Evolutionary conservation across 116 monocot species (phyloP).

Genomic region (Phalaenopsis hybrid): DNA sequence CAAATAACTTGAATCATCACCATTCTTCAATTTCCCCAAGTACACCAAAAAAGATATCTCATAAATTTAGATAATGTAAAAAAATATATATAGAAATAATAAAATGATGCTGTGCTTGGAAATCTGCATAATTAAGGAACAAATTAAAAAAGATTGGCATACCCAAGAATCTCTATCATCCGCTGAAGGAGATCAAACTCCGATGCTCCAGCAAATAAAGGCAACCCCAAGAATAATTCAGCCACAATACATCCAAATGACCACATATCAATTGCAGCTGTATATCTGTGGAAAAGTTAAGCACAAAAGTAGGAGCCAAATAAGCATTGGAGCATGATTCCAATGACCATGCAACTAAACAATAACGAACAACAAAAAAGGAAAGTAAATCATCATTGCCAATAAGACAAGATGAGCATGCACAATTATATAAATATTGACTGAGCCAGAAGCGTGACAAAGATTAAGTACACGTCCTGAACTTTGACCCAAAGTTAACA

Average conservation of each 20-base stretch:
- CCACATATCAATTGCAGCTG: constrained; percentile 98
- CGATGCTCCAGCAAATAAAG: constrained; percentile 90
- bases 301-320: constrained; percentile 15
- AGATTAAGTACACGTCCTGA: neutral
- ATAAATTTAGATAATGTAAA: neutral
- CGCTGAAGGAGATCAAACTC: constrained; percentile 89
- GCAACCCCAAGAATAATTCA: constrained; percentile 86
- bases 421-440: neutral
- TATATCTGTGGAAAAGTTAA: constrained; percentile 71
- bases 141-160: constrained; percentile 12
- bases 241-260: constrained; percentile 96
- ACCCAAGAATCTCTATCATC: constrained; percentile 89
- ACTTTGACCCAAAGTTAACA: neutral
- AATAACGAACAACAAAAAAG: neutral
- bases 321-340: neutral
- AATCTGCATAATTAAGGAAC: neutral
- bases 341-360: neutral
- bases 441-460: neutral
- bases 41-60: neutral
- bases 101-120: neutral
- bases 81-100: neutral
- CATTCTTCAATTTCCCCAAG: neutral
- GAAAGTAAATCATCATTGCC: neutral
- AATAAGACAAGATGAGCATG: constrained; percentile 10
- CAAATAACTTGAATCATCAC: too few relatives aligned